These are phyloP conservation scores for Penicillium sp. DNA, from an alignment of 2,329 filamentous ascomycete genomes.

Conservation along the genomic window DNA sequence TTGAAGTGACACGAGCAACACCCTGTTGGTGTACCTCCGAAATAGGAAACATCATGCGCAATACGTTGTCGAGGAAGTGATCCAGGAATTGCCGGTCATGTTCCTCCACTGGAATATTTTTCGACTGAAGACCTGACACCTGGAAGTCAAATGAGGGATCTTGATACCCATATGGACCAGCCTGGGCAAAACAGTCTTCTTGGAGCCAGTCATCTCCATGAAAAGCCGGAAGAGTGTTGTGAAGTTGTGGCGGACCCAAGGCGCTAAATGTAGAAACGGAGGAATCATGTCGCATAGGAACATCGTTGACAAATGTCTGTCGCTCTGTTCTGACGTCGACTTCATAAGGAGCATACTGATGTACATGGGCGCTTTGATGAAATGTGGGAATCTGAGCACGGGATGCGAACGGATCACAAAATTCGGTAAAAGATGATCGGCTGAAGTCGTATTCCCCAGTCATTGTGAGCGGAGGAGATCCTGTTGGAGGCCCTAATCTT, in stretches of 20 bases:
- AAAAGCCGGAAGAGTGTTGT: constrained; percentile 60
- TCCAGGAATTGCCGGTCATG: constrained; percentile 79
- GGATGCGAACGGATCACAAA: constrained; percentile 38
- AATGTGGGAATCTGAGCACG: constrained; percentile 50
- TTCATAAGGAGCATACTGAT: constrained; percentile 68
- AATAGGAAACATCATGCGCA: constrained; percentile 86
- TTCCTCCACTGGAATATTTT: constrained; percentile 74
- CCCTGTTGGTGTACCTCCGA: constrained; percentile 85
- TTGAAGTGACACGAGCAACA: constrained; percentile 70
- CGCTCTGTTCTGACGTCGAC: constrained; percentile 94
- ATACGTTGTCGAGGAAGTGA: constrained; percentile 82
- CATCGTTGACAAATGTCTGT: constrained; percentile 87
- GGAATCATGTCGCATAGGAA: constrained; percentile 78
- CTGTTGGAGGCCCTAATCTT: too few species aligned
- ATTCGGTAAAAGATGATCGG: constrained; percentile 28
- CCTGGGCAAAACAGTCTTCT: constrained; percentile 56
- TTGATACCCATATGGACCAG: too few species aligned
- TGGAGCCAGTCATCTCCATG: constrained; percentile 65
- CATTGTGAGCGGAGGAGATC: too few species aligned
- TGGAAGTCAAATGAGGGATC: too few species aligned
- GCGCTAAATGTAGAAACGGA: constrained; percentile 89
- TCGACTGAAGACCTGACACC: too few species aligned
- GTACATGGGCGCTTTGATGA: constrained; percentile 50
- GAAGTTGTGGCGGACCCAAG: constrained; percentile 70
- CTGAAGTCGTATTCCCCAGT: too few species aligned